These are phyloP conservation scores for Austropuccinia psidii DNA, from an alignment of 1,284 basidiomycete species.

Conservation along the genomic window DNA sequence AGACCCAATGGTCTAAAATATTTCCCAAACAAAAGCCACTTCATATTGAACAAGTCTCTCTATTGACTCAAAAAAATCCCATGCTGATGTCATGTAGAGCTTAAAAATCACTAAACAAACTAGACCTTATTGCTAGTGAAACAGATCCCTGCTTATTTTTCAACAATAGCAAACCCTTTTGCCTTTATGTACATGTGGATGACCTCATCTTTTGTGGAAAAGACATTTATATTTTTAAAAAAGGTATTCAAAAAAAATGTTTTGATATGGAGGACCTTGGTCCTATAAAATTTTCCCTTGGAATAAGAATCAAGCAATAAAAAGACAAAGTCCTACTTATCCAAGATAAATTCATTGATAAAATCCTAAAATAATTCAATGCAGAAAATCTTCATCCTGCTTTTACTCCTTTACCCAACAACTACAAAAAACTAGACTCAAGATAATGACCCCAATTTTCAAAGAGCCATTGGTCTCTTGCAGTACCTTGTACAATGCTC, in stretches of 20 bases:
- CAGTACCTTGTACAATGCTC: background rate
- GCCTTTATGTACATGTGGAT: background rate
- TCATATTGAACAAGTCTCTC: background rate
- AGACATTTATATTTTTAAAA: background rate
- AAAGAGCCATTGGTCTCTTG: background rate
- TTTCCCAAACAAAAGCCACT: background rate
- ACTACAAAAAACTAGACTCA: background rate
- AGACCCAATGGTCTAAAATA: background rate
- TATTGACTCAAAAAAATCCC: background rate
- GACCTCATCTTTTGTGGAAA: background rate
- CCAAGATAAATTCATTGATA: background rate
- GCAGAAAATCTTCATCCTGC: background rate
- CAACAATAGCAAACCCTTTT: background rate
- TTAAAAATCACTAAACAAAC: background rate
- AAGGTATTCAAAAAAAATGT: background rate
- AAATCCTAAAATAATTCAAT: background rate
- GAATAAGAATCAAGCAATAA: background rate
- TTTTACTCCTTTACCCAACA: background rate
- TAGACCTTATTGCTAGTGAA: background rate
- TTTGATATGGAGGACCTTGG: conserved; percentile 3
- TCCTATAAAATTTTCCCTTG: background rate
- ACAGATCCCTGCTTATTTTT: background rate
- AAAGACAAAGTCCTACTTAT: background rate
- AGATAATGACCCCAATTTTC: background rate
- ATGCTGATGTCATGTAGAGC: background rate